Evolutionary conservation across 2,329 filamentous ascomycete genomes (phyloP).

Genomic region (Epichloe sylvatica): DNA sequence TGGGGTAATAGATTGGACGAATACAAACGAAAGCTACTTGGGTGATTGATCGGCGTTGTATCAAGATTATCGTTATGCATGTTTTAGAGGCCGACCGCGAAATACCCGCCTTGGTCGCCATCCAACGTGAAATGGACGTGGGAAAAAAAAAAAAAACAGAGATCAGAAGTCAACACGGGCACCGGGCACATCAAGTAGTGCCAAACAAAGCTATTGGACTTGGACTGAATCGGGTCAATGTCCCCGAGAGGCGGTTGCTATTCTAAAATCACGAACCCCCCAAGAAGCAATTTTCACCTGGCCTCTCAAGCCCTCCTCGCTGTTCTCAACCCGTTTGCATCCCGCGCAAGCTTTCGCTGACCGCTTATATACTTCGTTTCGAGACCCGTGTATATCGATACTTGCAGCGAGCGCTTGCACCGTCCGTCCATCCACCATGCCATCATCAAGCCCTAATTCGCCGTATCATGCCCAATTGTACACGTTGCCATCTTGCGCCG

Average conservation of each 20-base stretch:
- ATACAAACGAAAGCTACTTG: no score
- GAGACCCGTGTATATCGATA: slow-evolving; percentile 1
- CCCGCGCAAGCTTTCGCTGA: not conserved
- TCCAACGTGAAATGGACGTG: no score
- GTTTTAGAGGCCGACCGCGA: no score
- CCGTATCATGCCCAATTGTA: slow-evolving; percentile 8
- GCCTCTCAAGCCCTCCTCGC: not conserved
- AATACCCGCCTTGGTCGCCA: no score
- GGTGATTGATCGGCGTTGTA: no score
- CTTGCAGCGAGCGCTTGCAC: slow-evolving; percentile 5
- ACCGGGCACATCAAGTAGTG: not conserved
- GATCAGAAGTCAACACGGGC: not conserved
- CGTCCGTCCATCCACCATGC: slow-evolving; percentile 1
- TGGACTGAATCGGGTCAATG: not conserved
- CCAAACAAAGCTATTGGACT: not conserved
- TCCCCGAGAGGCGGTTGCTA: not conserved
- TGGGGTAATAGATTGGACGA: no score
- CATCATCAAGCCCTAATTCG: slow-evolving; percentile 10
- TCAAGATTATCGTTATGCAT: no score
- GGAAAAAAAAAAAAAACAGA: not conserved
- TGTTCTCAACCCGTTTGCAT: not conserved
- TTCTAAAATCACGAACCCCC: slow-evolving; percentile 1
- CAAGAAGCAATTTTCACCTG: not conserved
- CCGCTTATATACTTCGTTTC: not conserved
- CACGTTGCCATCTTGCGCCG: slow-evolving; percentile 7